Evolutionary conservation across 2,329 filamentous ascomycete species (phyloP).

Genomic region (Penicillium sp.): DNA sequence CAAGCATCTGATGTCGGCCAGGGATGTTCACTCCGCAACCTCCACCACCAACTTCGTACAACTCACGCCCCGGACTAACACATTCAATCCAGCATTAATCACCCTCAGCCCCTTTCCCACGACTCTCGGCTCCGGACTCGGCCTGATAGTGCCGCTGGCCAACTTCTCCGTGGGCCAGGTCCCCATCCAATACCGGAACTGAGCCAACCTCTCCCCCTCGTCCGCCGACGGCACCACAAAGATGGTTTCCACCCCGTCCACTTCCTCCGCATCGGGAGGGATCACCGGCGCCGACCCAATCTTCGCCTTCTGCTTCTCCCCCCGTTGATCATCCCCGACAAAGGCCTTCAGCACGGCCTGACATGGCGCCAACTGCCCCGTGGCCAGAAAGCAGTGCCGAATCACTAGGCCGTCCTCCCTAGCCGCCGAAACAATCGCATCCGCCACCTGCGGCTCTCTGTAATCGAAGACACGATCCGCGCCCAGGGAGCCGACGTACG

Average conservation of each 20-base stretch:
- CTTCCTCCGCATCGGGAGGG: slow-evolving; percentile 27
- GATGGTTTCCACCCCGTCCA: slow-evolving; percentile 38
- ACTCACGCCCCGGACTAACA: slow-evolving; percentile 40
- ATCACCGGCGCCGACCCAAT: slow-evolving; percentile 41
- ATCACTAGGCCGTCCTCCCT: slow-evolving; percentile 39
- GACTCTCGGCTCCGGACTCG: slow-evolving; percentile 41
- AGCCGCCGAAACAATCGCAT: slow-evolving; percentile 38
- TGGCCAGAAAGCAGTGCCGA: slow-evolving; percentile 45
- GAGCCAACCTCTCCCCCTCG: slow-evolving; percentile 35
- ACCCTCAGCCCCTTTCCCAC: slow-evolving; percentile 39
- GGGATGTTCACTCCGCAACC: slow-evolving; percentile 36
- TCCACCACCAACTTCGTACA: slow-evolving; percentile 47
- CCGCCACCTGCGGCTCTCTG: slow-evolving; percentile 26
- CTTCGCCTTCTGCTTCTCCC: slow-evolving; percentile 22
- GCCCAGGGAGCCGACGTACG: slow-evolving; percentile 33
- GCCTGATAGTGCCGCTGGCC: slow-evolving; percentile 31
- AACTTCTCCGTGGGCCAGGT: slow-evolving; percentile 38
- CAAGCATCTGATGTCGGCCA: no score
- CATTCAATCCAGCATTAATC: slow-evolving; percentile 42
- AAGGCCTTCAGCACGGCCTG: slow-evolving; percentile 42
- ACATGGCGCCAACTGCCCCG: slow-evolving; percentile 35
- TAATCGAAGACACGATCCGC: slow-evolving; percentile 46
- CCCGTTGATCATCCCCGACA: slow-evolving; percentile 1
- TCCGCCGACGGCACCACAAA: slow-evolving; percentile 40
- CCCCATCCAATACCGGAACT: slow-evolving; percentile 45